Evolutionary conservation across 75 land plant species (phyloP), one percentile per base, ranked within the genome.

Genomic region (Sequoiadendron giganteum): DNA sequence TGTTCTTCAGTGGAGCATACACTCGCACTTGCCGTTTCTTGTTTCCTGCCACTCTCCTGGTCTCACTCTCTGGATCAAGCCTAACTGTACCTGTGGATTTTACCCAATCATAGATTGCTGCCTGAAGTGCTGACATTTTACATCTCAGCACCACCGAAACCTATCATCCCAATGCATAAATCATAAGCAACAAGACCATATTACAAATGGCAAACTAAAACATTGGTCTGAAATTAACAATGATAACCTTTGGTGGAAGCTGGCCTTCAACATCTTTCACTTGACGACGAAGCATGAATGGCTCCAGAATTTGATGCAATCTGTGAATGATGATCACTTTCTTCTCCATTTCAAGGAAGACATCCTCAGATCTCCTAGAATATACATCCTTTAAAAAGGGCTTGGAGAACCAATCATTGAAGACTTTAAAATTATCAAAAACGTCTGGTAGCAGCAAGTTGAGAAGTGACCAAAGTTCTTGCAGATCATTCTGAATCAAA

Each of bases 91-190:
- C 91, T n/a, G 93, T 92, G 25, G 89, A 87, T 88, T 92, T 92
- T 18, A 92, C 86, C 93, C 93, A 92, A 83, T 92, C 93, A 86
- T 92, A 92, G 47, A 92, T 92, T 86, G 93, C 93, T 85, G 93
- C 93, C 86, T 92, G 93, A 52, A 79, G 90, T 38, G 91, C 89
- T 75, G 93, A 92, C 88, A 92, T 88, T 88, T 90, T 92, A 88
- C 93, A 92, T n/a, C 90, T 91, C 14, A 92, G 87, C 55, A 92
- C 91, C 58, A 92, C 86, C 8, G 93, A 89, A 21, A 92, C 89
- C 93, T 92, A 19, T 16, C 61, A 56, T 56, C 76, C 6, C 47
- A 19, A 5, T 83, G 87, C 30, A 18, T 3, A 56, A 56, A 18
- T 56, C 61, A 56, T 30, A 84, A 80, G 14, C 43, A 42, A 10